Conservation (phyloP, 2,329 filamentous ascomycete species). For the Teratosphaeria nubilosa region DNA sequence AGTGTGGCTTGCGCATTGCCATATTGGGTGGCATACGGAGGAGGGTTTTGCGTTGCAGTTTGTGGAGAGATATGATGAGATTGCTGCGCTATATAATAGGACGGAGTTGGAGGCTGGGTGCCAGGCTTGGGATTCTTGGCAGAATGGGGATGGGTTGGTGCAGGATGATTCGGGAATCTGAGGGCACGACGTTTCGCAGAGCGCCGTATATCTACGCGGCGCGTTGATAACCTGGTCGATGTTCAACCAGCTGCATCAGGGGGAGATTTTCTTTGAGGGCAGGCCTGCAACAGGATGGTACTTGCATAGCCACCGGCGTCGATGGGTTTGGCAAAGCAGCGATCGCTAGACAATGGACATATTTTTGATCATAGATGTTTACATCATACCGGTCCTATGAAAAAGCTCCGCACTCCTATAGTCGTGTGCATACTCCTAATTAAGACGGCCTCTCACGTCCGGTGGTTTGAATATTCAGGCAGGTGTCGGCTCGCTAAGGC, state of each 20-base stretch:
- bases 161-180: not conserved
- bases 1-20: slow-evolving; percentile 19
- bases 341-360: not conserved
- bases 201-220: no score
- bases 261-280: not conserved
- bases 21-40: slow-evolving; percentile 23
- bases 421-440: no score
- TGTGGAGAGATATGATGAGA: slow-evolving; percentile 5
- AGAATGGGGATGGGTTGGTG: not conserved
- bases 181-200: not conserved
- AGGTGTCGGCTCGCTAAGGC: no score
- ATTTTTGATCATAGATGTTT: not conserved
- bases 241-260: no score
- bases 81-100: slow-evolving; percentile 2
- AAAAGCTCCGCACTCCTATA: no score
- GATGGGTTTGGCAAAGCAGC: not conserved
- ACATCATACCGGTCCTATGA: no score
- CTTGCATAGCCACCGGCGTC: not conserved
- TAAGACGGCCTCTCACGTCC: no score
- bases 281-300: not conserved
- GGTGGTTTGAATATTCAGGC: no score
- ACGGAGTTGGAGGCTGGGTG: not conserved
- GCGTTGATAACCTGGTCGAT: no score
- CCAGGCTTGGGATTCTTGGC: slow-evolving; percentile 1
- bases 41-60: slow-evolving; percentile 8